Evolutionary conservation across 176 grass and related monocot species (phyloP).

Genomic region (Aegilops sharonensis): DNA sequence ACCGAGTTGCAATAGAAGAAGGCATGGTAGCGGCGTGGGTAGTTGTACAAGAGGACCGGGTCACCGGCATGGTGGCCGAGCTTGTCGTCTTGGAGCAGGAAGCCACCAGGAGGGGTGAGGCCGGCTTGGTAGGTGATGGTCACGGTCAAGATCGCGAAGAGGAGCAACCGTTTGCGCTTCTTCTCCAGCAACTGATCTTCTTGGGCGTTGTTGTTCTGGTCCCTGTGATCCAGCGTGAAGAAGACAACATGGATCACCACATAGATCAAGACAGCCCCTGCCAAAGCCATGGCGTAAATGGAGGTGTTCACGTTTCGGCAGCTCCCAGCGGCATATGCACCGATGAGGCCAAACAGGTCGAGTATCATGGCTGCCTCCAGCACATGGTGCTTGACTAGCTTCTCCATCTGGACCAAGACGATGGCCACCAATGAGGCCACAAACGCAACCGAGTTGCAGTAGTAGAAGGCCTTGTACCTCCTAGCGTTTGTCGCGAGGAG

Average conservation of each 20-base stretch:
- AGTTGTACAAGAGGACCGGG: constrained; percentile 15
- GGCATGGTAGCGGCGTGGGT: constrained; percentile 10
- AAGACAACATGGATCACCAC: constrained; percentile 5
- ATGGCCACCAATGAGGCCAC: constrained; percentile 39
- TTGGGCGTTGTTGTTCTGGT: background rate
- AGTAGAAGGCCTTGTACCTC: constrained; percentile 39
- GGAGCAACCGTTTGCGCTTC: constrained; percentile 24
- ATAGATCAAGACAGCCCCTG: background rate
- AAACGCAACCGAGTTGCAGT: constrained; percentile 47
- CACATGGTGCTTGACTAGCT: background rate
- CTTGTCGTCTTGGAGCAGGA: background rate
- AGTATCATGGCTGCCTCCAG: constrained; percentile 30
- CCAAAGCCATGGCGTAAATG: constrained; percentile 16
- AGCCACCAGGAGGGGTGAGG: constrained; percentile 32
- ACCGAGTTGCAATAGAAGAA: constrained; percentile 50
- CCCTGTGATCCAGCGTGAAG: background rate
- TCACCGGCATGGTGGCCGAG: background rate
- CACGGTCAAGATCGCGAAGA: constrained; percentile 28
- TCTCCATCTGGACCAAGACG: constrained; percentile 26
- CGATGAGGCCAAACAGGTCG: constrained; percentile 37
- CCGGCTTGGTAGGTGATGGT: constrained; percentile 47
- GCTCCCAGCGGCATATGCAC: constrained; percentile 27
- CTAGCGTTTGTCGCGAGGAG: background rate
- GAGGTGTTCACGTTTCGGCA: background rate
- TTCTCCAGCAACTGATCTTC: background rate